These are phyloP conservation scores for Claviceps maximensis DNA, from an alignment of 2,329 filamentous ascomycete species.

Conservation along the genomic window DNA sequence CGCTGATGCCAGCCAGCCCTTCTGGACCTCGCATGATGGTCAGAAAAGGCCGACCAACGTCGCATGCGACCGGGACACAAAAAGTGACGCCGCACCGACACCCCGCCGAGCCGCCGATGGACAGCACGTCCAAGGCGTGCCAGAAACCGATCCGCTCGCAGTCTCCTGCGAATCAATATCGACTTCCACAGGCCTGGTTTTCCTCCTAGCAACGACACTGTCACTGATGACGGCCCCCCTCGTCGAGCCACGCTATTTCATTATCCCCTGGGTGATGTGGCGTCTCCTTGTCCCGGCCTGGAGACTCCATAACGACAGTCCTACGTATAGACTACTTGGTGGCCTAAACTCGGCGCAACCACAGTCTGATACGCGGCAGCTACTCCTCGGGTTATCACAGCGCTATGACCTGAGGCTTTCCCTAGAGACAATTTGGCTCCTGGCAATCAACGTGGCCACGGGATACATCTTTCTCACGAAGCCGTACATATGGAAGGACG, in stretches of 20 bases:
- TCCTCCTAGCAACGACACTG: slow-evolving; percentile 56
- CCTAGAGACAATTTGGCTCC: slow-evolving; percentile 56
- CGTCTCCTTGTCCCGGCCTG: slow-evolving; percentile 58
- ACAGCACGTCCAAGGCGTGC: slow-evolving; percentile 6
- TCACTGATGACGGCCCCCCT: slow-evolving; percentile 80
- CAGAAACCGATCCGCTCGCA: slow-evolving; percentile 14
- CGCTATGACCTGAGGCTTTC: slow-evolving; percentile 33
- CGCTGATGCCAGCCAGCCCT: slow-evolving; percentile 18
- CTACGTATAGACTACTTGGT: background rate
- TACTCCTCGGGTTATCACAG: slow-evolving; percentile 6
- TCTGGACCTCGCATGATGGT: slow-evolving; percentile 8
- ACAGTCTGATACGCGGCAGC: background rate
- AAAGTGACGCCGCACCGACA: background rate
- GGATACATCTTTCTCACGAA: slow-evolving; percentile 58
- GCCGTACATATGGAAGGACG: slow-evolving; percentile 52
- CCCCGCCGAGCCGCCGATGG: background rate
- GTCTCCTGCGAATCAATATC: slow-evolving; percentile 20
- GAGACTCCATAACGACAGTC: slow-evolving; percentile 14
- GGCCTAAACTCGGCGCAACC: background rate
- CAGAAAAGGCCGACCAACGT: slow-evolving; percentile 7
- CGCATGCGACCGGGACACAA: slow-evolving; percentile 3
- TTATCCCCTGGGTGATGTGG: slow-evolving; percentile 91
- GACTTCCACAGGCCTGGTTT: slow-evolving; percentile 41
- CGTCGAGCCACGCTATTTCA: slow-evolving; percentile 92
- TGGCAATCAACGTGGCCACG: slow-evolving; percentile 49